Base-by-base conservation (phyloP, 2,329 filamentous ascomycete genomes). In the Karstenula rhodostoma region DNA sequence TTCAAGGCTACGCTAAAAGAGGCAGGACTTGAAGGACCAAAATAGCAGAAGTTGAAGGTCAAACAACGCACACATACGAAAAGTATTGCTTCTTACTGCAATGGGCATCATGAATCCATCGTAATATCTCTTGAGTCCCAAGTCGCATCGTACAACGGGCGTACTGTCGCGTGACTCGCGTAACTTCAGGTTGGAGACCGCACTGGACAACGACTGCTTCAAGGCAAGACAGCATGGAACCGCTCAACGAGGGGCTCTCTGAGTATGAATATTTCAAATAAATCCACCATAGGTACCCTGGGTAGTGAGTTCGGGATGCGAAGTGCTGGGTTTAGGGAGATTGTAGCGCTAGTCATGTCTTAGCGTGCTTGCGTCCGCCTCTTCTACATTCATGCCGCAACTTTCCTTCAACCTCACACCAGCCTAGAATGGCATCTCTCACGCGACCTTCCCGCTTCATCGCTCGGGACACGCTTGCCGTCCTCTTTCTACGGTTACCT, bases 321-420 rank as follows among this genome's bases (percentile, higher is more conserved):
- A 50, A 33, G 17, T 15, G 47, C 17, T 10, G 19, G 29, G 23
- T 29, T 27, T 8, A 15, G 13, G 12, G 47, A 50, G n/a, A 19
- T 22, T 22, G 29, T n/a, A 17, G 29, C 29, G 29, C 47, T 35
- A 50, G 29, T 35, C 27, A 12, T 35, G 29, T 50, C 47, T 50
- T 50, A 35, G 47, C 47, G 47, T 23, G 47, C 29, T 33, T 50
- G 42, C 17, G 9, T 12, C 10, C 29, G 10, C 47, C 33, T 49
- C 46, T 22, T 19, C 17, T 17, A 17, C 27, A 23, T 32, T 29
- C 44, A 33, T 27, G 27, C 25, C n/a, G 47, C 29, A 50, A 50
- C 29, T 23, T 50, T 50, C 47, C 47, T 50, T 50, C 47, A 22
- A 35, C 6, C 47, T 35, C 47, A 35, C 47, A 50, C 29, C 47